Conservation (phyloP, 2,329 filamentous ascomycete genomes). For the Colletotrichum kahawae region DNA sequence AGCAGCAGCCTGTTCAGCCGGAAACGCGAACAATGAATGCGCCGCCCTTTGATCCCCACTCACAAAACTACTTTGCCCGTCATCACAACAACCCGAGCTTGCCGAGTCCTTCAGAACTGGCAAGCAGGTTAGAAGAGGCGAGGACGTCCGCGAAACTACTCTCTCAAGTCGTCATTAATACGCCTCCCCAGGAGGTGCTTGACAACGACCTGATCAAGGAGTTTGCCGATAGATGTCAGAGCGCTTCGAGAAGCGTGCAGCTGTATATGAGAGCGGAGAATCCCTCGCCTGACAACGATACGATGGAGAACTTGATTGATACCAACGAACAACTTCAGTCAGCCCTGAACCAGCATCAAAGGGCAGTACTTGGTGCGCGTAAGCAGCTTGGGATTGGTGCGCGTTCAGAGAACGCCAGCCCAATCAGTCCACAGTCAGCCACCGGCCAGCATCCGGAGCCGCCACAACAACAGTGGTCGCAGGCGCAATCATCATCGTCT, state of each 20-base stretch:
- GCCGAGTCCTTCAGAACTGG: slow-evolving; percentile 78
- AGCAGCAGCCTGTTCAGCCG: slow-evolving; percentile 18
- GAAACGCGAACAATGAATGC: slow-evolving; percentile 47
- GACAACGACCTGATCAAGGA: slow-evolving; percentile 90
- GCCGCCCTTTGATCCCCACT: slow-evolving; percentile 46
- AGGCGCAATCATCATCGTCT: slow-evolving; percentile 25
- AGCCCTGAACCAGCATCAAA: slow-evolving; percentile 83
- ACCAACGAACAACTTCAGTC: slow-evolving; percentile 90
- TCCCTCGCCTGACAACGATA: slow-evolving; percentile 88
- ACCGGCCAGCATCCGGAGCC: slow-evolving; percentile 25
- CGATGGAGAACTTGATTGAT: slow-evolving; percentile 91
- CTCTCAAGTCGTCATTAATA: slow-evolving; percentile 89
- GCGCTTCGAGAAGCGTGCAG: slow-evolving; percentile 82
- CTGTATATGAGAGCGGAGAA: slow-evolving; percentile 81
- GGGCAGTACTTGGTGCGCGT: slow-evolving; percentile 71
- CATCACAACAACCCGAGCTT: slow-evolving; percentile 52
- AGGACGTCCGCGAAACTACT: slow-evolving; percentile 89
- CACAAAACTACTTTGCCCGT: slow-evolving; percentile 64
- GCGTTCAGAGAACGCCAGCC: slow-evolving; percentile 30
- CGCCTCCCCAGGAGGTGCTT: slow-evolving; percentile 76
- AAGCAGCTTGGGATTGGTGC: slow-evolving; percentile 55
- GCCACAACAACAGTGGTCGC: slow-evolving; percentile 16
- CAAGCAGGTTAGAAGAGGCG: slow-evolving; percentile 86
- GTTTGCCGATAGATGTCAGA: slow-evolving; percentile 85
- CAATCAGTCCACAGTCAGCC: slow-evolving; percentile 20